Evolutionary conservation across 169 alveolate genomes (phyloP).

Genomic region (Babesia bovis): DNA sequence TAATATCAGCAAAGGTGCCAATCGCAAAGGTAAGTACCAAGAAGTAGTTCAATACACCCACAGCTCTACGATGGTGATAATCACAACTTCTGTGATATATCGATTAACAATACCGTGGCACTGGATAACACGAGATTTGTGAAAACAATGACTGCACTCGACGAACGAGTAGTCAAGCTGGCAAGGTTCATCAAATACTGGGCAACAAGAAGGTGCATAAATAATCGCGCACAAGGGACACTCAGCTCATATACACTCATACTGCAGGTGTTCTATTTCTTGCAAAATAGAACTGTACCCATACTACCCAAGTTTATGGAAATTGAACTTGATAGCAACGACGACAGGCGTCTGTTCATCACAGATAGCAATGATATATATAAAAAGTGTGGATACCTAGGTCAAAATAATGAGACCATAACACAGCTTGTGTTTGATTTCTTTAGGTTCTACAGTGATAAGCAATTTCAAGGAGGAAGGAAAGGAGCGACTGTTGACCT

Average conservation of each 20-base stretch:
- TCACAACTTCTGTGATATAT: constrained; percentile 73
- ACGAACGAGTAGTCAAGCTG: constrained; percentile 70
- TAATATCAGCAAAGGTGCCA: constrained; percentile 78
- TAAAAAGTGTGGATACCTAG: constrained; percentile 38
- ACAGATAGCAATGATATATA: constrained; percentile 31
- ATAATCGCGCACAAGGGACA: constrained; percentile 77
- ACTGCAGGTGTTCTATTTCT: constrained; percentile 74
- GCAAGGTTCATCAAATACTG: constrained; percentile 82
- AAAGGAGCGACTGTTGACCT: constrained; percentile 46
- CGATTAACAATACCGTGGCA: constrained; percentile 82
- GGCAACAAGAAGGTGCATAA: constrained; percentile 80
- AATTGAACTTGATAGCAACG: constrained; percentile 2
- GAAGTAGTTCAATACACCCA: not conserved
- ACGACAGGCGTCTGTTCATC: constrained; percentile 4
- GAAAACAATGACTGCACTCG: constrained; percentile 64
- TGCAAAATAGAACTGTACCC: constrained; percentile 76
- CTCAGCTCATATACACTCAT: constrained; percentile 82
- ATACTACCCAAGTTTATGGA: constrained; percentile 74
- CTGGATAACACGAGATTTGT: constrained; percentile 76
- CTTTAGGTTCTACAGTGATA: constrained; percentile 53
- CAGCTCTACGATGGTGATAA: constrained; percentile 57
- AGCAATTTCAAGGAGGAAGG: constrained; percentile 42
- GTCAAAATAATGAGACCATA: constrained; percentile 34
- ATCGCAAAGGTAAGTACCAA: constrained; percentile 65
- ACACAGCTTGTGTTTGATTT: constrained; percentile 42